Evolutionary conservation across 305 asterid species (phyloP).

Genomic region (Galium porrigens): DNA sequence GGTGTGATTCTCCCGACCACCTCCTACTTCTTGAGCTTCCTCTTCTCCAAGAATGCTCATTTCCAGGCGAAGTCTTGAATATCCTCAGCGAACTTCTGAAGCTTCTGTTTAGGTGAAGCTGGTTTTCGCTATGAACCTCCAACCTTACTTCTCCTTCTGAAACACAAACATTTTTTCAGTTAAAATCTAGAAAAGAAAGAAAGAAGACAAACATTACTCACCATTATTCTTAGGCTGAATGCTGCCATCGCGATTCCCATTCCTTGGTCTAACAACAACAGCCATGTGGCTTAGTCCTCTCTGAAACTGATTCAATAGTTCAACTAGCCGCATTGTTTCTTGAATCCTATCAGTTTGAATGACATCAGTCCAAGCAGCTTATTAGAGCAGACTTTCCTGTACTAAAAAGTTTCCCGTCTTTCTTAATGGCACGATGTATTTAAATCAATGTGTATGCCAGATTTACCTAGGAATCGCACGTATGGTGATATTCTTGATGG

Average conservation of each 20-base stretch:
- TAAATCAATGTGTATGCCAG: neutral
- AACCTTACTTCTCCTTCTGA: constrained; percentile 15
- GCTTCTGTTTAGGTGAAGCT: constrained; percentile 14
- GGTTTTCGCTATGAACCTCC: constrained; percentile 4
- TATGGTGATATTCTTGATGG: constrained; percentile 48
- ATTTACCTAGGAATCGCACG: constrained; percentile 62
- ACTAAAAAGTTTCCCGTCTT: no score
- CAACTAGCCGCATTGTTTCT: constrained; percentile 56
- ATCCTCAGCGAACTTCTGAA: constrained; percentile 30
- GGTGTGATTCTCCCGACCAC: constrained; percentile 55
- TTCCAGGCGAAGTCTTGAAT: constrained; percentile 35
- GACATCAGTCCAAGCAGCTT: neutral
- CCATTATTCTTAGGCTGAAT: constrained; percentile 8
- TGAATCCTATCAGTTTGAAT: constrained; percentile 30
- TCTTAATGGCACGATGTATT: neutral
- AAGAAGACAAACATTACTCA: neutral
- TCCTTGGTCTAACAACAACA: constrained; percentile 37
- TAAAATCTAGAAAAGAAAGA: neutral
- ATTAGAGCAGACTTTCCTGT: neutral
- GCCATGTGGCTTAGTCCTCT: constrained; percentile 92
- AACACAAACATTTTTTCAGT: neutral
- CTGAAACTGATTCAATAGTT: constrained; percentile 71
- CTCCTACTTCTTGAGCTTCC: constrained; percentile 42
- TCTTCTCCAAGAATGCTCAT: constrained; percentile 20
- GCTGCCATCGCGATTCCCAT: constrained; percentile 5